phyloP scores from a whole-genome alignment of 1,284 basidiomycete genomes.

The Microbotryum silenes-acaulis region DNA sequence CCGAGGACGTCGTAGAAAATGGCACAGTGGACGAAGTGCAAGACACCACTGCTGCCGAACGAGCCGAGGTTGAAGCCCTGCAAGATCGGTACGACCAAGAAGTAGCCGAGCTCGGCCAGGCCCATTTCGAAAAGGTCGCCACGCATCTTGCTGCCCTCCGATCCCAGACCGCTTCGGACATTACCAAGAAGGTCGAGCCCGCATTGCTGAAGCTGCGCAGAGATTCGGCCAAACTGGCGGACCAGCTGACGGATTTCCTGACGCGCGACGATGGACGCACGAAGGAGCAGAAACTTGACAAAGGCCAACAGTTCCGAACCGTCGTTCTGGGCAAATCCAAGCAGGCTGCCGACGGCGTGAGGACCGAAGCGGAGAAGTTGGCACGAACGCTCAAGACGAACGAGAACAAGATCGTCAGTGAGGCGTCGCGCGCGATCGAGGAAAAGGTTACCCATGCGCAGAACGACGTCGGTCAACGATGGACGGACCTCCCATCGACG shows the following conservation, averaged over 20 bases:
- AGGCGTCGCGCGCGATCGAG: conserved; percentile 4
- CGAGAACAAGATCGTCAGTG: too few relatives aligned
- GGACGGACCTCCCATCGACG: conserved; percentile 31
- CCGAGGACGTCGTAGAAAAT: conserved; percentile 4
- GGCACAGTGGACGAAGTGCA: conserved; percentile 12
- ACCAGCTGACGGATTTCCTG: too few relatives aligned
- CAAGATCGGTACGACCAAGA: conserved; percentile 32
- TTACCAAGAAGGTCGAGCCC: conserved; percentile 29
- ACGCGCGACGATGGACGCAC: too few relatives aligned
- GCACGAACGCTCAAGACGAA: too few relatives aligned
- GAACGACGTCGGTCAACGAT: conserved; percentile 32
- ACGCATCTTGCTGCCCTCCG: conserved; percentile 28
- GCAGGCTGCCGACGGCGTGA: too few relatives aligned
- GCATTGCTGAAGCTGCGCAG: background rate
- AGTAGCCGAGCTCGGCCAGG: conserved; percentile 30
- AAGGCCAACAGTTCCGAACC: too few relatives aligned
- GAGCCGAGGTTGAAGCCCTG: conserved; percentile 27
- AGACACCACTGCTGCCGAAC: conserved; percentile 23
- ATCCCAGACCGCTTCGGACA: conserved; percentile 20
- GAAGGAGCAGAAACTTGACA: too few relatives aligned
- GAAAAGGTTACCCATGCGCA: conserved; percentile 18
- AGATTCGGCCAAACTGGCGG: too few relatives aligned
- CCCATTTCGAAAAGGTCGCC: conserved; percentile 28
- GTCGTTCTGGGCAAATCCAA: too few relatives aligned
- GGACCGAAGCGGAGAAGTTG: too few relatives aligned